These are phyloP conservation scores for Pseudonitzschia multistriata DNA, from an alignment of 108 stramenopile species.

Conservation along the genomic window DNA sequence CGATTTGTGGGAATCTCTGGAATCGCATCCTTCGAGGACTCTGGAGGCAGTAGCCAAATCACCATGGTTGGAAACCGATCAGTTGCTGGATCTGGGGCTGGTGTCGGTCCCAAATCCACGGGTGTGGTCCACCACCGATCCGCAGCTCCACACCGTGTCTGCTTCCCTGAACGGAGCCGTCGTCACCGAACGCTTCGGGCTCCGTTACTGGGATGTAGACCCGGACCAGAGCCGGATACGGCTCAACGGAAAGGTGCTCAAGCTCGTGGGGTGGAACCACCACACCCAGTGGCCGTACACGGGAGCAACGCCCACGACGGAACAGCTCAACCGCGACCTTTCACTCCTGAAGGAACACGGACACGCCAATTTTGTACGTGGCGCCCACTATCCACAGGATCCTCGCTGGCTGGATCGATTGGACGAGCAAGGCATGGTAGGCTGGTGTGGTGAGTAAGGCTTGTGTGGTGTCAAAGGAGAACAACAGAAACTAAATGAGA, in stretches of 20 bases:
- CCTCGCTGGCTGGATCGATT: slow-evolving; percentile 45
- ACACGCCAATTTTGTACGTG: slow-evolving; percentile 40
- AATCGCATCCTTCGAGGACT: background rate
- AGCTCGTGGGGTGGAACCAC: slow-evolving; percentile 48
- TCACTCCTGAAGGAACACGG: slow-evolving; percentile 19
- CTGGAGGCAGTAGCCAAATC: background rate
- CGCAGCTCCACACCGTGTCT: slow-evolving; percentile 32
- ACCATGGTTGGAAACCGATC: background rate
- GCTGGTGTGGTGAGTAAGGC: slow-evolving; percentile 28
- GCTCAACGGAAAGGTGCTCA: slow-evolving; percentile 40
- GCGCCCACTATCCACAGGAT: slow-evolving; percentile 53
- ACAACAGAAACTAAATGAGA: no score
- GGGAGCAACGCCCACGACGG: slow-evolving; percentile 33
- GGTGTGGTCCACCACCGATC: slow-evolving; percentile 33
- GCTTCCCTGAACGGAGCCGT: slow-evolving; percentile 25
- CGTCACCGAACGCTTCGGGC: slow-evolving; percentile 40
- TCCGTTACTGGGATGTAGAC: slow-evolving; percentile 29
- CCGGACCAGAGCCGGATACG: slow-evolving; percentile 7
- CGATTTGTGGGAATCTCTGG: no score
- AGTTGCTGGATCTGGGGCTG: slow-evolving; percentile 18
- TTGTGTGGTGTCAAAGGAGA: no score
- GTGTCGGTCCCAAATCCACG: slow-evolving; percentile 28
- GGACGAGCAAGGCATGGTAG: slow-evolving; percentile 40
- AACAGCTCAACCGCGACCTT: slow-evolving; percentile 35
- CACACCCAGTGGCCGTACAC: slow-evolving; percentile 51